Conservation (phyloP, 306 rosid genomes). For the Hippophae tibetana region DNA sequence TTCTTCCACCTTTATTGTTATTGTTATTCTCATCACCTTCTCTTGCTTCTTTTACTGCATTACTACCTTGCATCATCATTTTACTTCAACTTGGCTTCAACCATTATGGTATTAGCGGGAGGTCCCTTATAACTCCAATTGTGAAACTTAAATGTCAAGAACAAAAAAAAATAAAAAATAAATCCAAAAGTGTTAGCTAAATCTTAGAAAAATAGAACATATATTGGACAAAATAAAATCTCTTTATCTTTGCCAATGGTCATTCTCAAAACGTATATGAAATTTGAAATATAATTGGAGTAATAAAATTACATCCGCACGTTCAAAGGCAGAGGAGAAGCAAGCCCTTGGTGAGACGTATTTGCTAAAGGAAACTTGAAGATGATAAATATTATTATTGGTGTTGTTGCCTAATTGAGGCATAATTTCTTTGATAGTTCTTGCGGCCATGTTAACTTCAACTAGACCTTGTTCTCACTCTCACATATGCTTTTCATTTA, state of each 20-base stretch:
- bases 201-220: no score
- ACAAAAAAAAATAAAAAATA: not conserved
- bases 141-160: not conserved
- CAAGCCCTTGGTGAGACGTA: constrained; percentile 7
- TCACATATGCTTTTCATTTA: not conserved
- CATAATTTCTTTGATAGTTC: not conserved
- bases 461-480: not conserved
- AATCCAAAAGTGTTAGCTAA: not conserved
- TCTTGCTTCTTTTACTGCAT: constrained; percentile 2
- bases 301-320: constrained; percentile 13
- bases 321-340: constrained; percentile 28
- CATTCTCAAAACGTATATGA: no score
- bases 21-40: not conserved
- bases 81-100: no score
- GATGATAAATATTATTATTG: no score
- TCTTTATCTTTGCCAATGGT: no score
- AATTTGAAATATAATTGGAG: not conserved
- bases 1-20: not conserved
- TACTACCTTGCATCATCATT: not conserved
- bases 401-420: not conserved
- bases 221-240: no score
- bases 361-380: not conserved
- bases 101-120: no score
- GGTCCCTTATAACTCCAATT: no score
- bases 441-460: constrained; percentile 15